Conservation (phyloP, 495 filamentous ascomycete species). For the Entonaema liquescens region DNA sequence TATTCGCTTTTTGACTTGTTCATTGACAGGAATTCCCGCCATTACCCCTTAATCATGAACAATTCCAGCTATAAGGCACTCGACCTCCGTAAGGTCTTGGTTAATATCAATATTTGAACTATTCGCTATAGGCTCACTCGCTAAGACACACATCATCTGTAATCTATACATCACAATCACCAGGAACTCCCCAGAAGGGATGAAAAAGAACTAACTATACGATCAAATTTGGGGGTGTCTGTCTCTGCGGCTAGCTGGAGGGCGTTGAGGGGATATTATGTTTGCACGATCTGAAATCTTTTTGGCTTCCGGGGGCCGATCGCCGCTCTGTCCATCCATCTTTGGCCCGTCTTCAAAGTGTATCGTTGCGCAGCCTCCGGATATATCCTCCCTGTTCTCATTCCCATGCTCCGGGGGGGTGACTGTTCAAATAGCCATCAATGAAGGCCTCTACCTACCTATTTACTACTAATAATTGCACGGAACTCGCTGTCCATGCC, state of each 20-base stretch:
- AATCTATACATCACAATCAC: background rate
- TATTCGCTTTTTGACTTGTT: background rate
- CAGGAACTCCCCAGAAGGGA: background rate
- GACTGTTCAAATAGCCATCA: slow-evolving; percentile 8
- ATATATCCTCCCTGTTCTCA: slow-evolving; percentile 35
- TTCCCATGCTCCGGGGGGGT: background rate
- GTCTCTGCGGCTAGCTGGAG: slow-evolving; percentile 15
- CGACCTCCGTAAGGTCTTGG: background rate
- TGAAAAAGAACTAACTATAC: slow-evolving; percentile 11
- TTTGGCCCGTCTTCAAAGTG: slow-evolving; percentile 21
- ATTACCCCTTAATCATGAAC: background rate
- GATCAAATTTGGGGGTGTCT: slow-evolving; percentile 35
- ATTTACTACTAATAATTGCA: slow-evolving; percentile 12
- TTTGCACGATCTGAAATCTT: slow-evolving; percentile 43
- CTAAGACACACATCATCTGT: background rate
- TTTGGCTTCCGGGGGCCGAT: slow-evolving; percentile 12
- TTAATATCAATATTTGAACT: background rate
- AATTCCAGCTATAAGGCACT: background rate
- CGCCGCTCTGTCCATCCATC: slow-evolving; percentile 28
- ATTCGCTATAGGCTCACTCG: background rate
- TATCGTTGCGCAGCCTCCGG: slow-evolving; percentile 30
- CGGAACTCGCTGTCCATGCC: background rate
- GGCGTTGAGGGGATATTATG: slow-evolving; percentile 6
- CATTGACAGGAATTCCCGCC: background rate
- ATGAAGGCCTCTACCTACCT: slow-evolving; percentile 23